phyloP scores from a whole-genome alignment of 2,329 filamentous ascomycete species.

The Pseudogymnoascus sp. region DNA sequence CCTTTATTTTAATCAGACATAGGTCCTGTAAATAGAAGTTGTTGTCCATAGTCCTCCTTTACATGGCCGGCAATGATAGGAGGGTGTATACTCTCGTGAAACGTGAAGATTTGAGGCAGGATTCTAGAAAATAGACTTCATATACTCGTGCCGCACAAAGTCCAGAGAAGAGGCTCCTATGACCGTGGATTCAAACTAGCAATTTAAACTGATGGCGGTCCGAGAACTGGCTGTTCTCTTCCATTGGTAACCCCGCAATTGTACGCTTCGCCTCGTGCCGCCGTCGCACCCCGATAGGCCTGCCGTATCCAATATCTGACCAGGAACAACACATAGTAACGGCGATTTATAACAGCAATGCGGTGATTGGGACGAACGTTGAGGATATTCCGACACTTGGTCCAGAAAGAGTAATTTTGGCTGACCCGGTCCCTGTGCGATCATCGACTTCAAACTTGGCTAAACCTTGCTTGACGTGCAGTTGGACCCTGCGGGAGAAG shows the following conservation, averaged over 20 bases:
- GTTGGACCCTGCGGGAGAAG: background rate
- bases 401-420: background rate
- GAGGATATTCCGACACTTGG: constrained; percentile 1
- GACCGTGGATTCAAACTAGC: background rate
- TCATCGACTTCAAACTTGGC: background rate
- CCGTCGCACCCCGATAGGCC: background rate
- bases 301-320: background rate
- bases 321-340: background rate
- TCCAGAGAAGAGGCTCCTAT: background rate
- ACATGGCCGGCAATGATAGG: background rate
- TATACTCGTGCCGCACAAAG: background rate
- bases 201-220: background rate
- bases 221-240: background rate
- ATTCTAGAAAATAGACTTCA: background rate
- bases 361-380: constrained; percentile 4
- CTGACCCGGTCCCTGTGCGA: background rate
- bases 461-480: background rate
- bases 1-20: background rate
- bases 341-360: constrained; percentile 5
- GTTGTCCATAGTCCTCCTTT: background rate
- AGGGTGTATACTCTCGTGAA: background rate
- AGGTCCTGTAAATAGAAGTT: background rate
- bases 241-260: background rate
- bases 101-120: background rate
- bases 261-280: background rate